These are phyloP conservation scores for Phytopythium litorale DNA, from an alignment of 352 stramenopile genomes.

Conservation along the genomic window DNA sequence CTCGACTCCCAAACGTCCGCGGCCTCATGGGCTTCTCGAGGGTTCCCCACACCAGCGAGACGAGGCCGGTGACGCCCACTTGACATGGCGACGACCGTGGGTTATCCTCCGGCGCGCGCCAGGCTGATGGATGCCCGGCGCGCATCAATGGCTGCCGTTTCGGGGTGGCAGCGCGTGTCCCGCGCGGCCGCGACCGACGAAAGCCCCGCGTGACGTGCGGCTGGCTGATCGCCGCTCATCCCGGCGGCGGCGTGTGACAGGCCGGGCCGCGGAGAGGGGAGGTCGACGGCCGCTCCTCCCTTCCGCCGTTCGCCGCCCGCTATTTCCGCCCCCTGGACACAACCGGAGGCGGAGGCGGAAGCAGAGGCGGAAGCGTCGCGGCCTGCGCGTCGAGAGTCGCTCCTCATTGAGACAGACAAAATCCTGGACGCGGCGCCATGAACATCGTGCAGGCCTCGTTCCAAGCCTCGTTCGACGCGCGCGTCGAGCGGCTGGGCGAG, in stretches of 20 bases:
- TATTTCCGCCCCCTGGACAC: background rate
- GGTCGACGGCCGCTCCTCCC: background rate
- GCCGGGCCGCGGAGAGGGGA: background rate
- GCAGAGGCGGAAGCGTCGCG: background rate
- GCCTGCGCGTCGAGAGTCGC: background rate
- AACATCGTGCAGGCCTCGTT: conserved; percentile 61
- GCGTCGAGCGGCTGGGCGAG: conserved; percentile 43
- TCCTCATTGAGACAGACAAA: background rate
- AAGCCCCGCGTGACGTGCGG: background rate
- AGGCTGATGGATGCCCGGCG: too few species aligned
- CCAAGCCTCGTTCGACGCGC: conserved; percentile 59
- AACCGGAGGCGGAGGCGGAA: background rate
- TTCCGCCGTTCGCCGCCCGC: background rate
- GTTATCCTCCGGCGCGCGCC: background rate
- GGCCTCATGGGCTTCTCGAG: too few species aligned
- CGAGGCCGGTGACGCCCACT: too few species aligned
- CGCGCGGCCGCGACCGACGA: background rate
- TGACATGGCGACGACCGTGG: too few species aligned
- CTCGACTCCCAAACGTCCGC: too few species aligned
- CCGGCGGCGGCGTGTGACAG: conserved; percentile 2
- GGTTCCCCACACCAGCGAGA: too few species aligned
- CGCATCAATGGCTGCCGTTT: background rate
- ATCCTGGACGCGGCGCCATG: conserved; percentile 18
- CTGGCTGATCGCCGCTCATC: background rate
- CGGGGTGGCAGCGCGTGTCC: conserved; percentile 2